Evolutionary conservation across 306 rosid species (phyloP).

Genomic region (Mucuna pruriens): DNA sequence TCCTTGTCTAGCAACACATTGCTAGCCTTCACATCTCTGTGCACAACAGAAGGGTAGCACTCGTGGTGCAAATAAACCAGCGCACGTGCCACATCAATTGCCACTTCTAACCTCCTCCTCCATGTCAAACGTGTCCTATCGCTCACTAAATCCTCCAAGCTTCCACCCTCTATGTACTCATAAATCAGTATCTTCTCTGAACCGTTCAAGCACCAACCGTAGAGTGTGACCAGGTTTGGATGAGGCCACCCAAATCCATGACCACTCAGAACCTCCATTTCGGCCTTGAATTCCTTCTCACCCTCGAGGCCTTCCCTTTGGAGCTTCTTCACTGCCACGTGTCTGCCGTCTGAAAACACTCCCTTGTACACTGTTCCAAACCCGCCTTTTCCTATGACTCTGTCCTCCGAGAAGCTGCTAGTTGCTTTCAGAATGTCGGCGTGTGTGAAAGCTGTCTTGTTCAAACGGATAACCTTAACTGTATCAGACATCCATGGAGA

Average conservation of each 20-base stretch:
- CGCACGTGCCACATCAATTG: slow-evolving; percentile 86
- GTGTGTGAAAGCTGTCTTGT: slow-evolving; percentile 82
- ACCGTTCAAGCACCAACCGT: slow-evolving; percentile 85
- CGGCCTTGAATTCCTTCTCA: slow-evolving; percentile 87
- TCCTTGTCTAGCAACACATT: slow-evolving; percentile 81
- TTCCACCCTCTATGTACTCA: slow-evolving; percentile 92
- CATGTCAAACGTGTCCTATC: slow-evolving; percentile 64
- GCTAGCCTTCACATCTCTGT: slow-evolving; percentile 93
- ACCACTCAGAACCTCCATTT: slow-evolving; percentile 88
- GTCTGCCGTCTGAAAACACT: slow-evolving; percentile 72
- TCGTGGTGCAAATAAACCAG: slow-evolving; percentile 84
- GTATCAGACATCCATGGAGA: slow-evolving; percentile 71
- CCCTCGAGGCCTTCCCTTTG: slow-evolving; percentile 86
- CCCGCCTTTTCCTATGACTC: slow-evolving; percentile 90
- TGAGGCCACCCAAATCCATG: slow-evolving; percentile 91
- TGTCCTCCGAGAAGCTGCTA: slow-evolving; percentile 71
- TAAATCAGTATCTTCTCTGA: slow-evolving; percentile 74
- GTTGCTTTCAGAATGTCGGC: slow-evolving; percentile 86
- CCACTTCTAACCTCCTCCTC: slow-evolving; percentile 67
- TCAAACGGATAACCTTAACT: slow-evolving; percentile 78
- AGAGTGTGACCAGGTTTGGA: slow-evolving; percentile 92
- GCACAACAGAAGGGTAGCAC: slow-evolving; percentile 78
- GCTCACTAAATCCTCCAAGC: slow-evolving; percentile 73
- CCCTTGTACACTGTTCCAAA: slow-evolving; percentile 91
- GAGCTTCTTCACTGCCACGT: slow-evolving; percentile 91